Conservation (phyloP, 2,329 filamentous ascomycete species). For the Epichloe amarillans region DNA sequence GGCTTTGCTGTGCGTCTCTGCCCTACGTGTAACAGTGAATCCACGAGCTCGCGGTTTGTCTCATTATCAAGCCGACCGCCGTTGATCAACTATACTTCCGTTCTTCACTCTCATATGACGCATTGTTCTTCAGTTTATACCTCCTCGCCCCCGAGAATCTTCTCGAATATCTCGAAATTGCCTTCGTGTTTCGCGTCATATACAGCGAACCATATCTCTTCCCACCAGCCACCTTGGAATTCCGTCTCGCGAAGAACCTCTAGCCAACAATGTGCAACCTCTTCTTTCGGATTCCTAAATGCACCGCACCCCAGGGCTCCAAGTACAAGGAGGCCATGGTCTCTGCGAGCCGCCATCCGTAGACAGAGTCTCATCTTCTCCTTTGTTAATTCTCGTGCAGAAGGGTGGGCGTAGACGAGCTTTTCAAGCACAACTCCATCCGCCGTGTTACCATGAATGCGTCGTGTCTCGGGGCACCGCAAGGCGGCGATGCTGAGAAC, state of each 20-base stretch:
- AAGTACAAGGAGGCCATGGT: slow-evolving; percentile 47
- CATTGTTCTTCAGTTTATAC: slow-evolving; percentile 9
- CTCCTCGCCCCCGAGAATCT: slow-evolving; percentile 25
- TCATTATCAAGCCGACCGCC: too few species aligned
- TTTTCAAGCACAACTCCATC: slow-evolving; percentile 13
- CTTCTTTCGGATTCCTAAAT: slow-evolving; percentile 46
- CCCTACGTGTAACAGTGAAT: too few species aligned
- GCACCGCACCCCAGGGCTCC: slow-evolving; percentile 59
- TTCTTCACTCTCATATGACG: too few species aligned
- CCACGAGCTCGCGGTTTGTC: too few species aligned
- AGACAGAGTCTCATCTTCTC: slow-evolving; percentile 49
- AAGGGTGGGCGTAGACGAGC: slow-evolving; percentile 25
- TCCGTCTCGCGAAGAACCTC: slow-evolving; percentile 48
- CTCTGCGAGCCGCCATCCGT: slow-evolving; percentile 42
- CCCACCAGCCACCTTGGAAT: slow-evolving; percentile 52
- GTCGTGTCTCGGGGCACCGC: slow-evolving; percentile 22
- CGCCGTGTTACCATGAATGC: slow-evolving; percentile 8
- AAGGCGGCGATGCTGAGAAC: slow-evolving; percentile 49
- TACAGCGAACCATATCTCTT: slow-evolving; percentile 51
- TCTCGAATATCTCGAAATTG: slow-evolving; percentile 38
- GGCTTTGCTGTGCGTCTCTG: too few species aligned
- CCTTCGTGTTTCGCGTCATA: slow-evolving; percentile 30
- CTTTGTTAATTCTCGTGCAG: slow-evolving; percentile 41
- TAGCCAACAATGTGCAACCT: slow-evolving; percentile 49
- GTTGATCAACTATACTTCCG: too few species aligned